Conservation (phyloP, 2,329 filamentous ascomycete species). For the Colletotrichum cuscutae region DNA sequence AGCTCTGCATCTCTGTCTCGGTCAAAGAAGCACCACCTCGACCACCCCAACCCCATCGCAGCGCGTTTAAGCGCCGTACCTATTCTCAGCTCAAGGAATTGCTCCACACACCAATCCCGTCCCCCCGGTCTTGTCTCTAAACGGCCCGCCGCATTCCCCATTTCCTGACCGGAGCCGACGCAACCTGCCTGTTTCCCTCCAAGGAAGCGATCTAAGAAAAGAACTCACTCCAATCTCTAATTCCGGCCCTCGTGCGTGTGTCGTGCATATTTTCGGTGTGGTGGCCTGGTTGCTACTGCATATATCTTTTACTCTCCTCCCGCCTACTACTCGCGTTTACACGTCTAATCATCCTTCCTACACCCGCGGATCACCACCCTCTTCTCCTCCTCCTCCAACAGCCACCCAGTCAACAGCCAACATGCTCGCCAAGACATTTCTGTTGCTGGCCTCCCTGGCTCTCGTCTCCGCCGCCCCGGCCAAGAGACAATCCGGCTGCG, state of each 20-base stretch:
- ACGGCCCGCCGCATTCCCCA: conserved; percentile 24
- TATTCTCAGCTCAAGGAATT: conserved; percentile 18
- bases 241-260: not conserved
- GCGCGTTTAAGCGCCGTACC: conserved; percentile 34
- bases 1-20: conserved; percentile 20
- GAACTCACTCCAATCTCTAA: not conserved
- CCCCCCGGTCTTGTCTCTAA: not conserved
- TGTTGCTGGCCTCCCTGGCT: conserved; percentile 47
- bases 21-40: conserved; percentile 2
- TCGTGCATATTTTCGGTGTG: not conserved
- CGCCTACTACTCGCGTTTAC: not conserved
- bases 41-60: conserved; percentile 1
- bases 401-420: conserved; percentile 3
- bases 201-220: conserved; percentile 29
- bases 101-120: conserved; percentile 15
- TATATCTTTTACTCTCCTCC: conserved; percentile 20
- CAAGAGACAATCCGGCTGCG: conserved; percentile 35
- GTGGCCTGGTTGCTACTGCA: conserved; percentile 23
- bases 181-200: conserved; percentile 1
- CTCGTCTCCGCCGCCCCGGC: conserved; percentile 44
- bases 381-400: not conserved
- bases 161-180: not conserved
- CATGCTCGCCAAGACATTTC: conserved; percentile 43
- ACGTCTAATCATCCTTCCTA: not conserved
- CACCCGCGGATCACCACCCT: conserved; percentile 8